phyloP scores from a whole-genome alignment of 208 protist genomes.

The Leishmania guyanensis region DNA sequence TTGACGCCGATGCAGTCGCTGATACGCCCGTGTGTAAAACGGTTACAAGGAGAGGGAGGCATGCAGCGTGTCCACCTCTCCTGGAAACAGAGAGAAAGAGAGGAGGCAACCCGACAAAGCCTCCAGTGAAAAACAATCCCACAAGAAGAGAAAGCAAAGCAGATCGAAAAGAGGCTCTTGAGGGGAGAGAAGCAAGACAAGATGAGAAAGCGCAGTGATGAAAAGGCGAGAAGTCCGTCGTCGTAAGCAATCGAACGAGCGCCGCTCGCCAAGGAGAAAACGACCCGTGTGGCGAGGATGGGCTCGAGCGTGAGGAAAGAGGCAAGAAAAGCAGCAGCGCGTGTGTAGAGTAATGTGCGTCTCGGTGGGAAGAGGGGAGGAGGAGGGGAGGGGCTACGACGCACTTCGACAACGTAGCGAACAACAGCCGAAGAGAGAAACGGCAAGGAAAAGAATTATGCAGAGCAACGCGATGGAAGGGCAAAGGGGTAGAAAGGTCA shows the following conservation, averaged over 20 bases:
- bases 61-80: neutral
- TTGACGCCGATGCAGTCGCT: neutral
- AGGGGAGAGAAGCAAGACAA: neutral
- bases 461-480: no score
- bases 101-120: neutral
- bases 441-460: neutral
- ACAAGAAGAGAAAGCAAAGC: neutral
- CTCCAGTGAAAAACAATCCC: neutral
- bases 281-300: neutral
- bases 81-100: neutral
- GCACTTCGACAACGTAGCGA: neutral
- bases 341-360: neutral
- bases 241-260: neutral
- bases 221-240: neutral
- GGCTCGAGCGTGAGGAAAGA: neutral
- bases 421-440: slow-evolving; percentile 1
- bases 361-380: neutral
- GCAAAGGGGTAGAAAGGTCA: neutral
- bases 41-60: neutral
- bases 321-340: neutral
- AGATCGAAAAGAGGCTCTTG: neutral
- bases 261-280: neutral
- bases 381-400: neutral
- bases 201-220: neutral
- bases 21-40: neutral